These are phyloP conservation scores for Lactifluus volemus DNA, from an alignment of 768 basidiomycete genomes.

Conservation along the genomic window DNA sequence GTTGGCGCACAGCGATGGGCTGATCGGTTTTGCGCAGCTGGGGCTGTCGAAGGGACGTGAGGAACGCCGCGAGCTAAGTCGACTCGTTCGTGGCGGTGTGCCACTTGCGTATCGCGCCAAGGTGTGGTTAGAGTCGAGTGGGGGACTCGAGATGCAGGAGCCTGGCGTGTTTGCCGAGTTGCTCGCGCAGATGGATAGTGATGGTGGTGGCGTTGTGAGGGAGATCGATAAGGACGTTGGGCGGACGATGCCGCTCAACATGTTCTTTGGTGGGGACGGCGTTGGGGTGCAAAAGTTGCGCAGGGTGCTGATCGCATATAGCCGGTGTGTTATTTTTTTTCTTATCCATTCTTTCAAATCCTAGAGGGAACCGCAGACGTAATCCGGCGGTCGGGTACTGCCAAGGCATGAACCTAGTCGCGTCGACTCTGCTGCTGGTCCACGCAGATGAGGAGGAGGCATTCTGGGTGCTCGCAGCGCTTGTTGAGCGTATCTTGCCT, in stretches of 20 bases:
- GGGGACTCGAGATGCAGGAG: constrained; percentile 84
- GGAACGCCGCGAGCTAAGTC: constrained; percentile 71
- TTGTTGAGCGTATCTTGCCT: constrained; percentile 84
- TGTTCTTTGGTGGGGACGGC: constrained; percentile 97
- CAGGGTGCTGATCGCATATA: constrained; percentile 85
- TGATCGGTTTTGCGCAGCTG: constrained; percentile 88
- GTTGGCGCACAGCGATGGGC: constrained; percentile 68
- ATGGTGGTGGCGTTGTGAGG: constrained; percentile 40
- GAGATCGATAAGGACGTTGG: constrained; percentile 98
- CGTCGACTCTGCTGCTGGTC: constrained; percentile 87
- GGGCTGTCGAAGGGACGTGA: constrained; percentile 61
- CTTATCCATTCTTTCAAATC: background rate
- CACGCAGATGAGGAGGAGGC: constrained; percentile 96
- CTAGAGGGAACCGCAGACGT: constrained; percentile 41
- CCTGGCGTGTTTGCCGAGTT: constrained; percentile 87
- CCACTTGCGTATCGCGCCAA: constrained; percentile 83
- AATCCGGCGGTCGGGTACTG: constrained; percentile 92
- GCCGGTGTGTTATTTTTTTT: constrained; percentile 49
- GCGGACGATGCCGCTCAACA: constrained; percentile 85
- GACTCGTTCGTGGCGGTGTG: constrained; percentile 76
- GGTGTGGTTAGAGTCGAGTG: constrained; percentile 90
- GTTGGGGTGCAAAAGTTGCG: constrained; percentile 88
- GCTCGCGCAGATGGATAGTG: constrained; percentile 37
- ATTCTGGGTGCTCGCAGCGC: constrained; percentile 87
- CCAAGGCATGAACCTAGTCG: constrained; percentile 93